Percentiles rank a stretch among this genome's conserved stretches.
Evolutionary conservation across 345 rosid genomes (phyloP).

Genomic region (Gossypium thurberi): DNA sequence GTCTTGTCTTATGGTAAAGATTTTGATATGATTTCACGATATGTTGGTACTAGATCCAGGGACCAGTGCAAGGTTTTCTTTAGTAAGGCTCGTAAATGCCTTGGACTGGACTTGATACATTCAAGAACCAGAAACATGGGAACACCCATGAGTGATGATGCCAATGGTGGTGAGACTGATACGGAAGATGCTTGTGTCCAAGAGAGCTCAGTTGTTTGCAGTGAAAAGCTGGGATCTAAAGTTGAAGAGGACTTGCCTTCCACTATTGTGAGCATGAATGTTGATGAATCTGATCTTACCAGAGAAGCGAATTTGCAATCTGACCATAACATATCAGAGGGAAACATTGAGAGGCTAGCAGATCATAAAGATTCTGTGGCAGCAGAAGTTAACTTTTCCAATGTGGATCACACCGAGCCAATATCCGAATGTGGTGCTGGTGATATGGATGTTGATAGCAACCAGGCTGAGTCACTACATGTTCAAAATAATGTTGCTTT

Average conservation of each 20-base stretch:
- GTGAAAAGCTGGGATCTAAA: constrained; percentile 37
- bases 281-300: constrained; percentile 24
- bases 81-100: constrained; percentile 90
- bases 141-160: constrained; percentile 47
- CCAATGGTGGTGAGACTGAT: constrained; percentile 70
- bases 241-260: constrained; percentile 34
- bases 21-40: constrained; percentile 61
- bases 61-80: constrained; percentile 88
- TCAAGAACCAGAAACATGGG: constrained; percentile 35
- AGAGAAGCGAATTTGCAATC: constrained; percentile 25
- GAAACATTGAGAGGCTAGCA: constrained; percentile 20
- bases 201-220: constrained; percentile 36
- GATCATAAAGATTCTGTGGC: constrained; percentile 26
- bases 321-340: constrained; percentile 30
- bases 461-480: constrained; percentile 20
- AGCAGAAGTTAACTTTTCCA: constrained; percentile 22
- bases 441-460: constrained; percentile 19
- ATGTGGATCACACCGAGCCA: constrained; percentile 23
- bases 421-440: constrained; percentile 17
- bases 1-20: constrained; percentile 75
- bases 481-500: constrained; percentile 26
- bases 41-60: constrained; percentile 63
- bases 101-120: constrained; percentile 66
- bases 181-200: constrained; percentile 54
- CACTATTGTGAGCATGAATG: constrained; percentile 25